Base-by-base conservation (phyloP, 1,284 basidiomycete species). In the Gastroboletus turbinatus region DNA sequence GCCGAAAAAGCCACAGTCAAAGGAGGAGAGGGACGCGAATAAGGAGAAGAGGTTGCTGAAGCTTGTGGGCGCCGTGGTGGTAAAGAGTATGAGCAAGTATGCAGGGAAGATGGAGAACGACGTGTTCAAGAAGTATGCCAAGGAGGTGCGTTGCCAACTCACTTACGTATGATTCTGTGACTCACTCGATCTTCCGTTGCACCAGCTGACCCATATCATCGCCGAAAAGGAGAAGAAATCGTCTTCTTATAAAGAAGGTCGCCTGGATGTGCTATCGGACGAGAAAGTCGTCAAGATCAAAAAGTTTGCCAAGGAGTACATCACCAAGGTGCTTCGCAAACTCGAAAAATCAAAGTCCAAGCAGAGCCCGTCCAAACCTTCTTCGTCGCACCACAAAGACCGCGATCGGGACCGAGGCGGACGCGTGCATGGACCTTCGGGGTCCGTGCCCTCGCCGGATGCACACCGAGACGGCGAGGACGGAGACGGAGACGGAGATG, bases 141-240 rank as follows among this genome's bases (percentile, higher is more conserved):
- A 94, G 69, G 94, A 98, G 82, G 95, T 94, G 62, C 61, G 82
- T 75, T 6, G 8, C 39, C 23, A 23, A 23, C 29, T 21, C 25
- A 46, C 29, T 32, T 42, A 53, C 42, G 36, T 39, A 48, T 9
- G 13, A 29, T 36, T 27, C 35, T 16, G 30, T 36, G 27, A 49
- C 42, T 55, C 29, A 16, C 30, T 29, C 51, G 5, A 59, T 38
- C 51, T 29, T 27, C 46, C 23, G 35, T 53, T 6, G 42, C 40
- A 52, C 40, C 40, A 92, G 88, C 78, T 93, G 55, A 92, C 95
- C 0, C 80, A 87, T 56, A 71, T 91, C 33, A 88, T 99, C 51
- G 82, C 88, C 17, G 89, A 94, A 55, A 98, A 97, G 74, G 97
- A 99, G 80, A 96, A 94, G 76, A 95, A 93, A 69, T 87, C 90